phyloP scores from a whole-genome alignment of 768 basidiomycete species.

The Gloeopeniophorella convolvens region DNA sequence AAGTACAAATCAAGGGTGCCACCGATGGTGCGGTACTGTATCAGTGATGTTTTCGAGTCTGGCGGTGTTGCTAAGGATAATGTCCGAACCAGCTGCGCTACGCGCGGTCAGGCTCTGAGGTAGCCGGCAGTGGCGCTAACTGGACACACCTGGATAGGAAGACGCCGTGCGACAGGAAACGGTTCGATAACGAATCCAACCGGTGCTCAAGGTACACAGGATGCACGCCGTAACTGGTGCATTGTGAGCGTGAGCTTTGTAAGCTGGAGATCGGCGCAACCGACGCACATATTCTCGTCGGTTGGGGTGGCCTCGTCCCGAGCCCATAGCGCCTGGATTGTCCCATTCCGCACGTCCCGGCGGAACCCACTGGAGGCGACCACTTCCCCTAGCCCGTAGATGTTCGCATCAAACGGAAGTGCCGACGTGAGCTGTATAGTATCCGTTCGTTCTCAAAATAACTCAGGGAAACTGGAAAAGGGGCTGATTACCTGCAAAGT shows the following conservation, averaged over 20 bases:
- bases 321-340: slow-evolving; percentile 64
- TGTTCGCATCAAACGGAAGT: slow-evolving; percentile 58
- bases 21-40: slow-evolving; percentile 70
- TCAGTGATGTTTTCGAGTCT: slow-evolving; percentile 46
- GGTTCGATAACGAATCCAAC: slow-evolving; percentile 43
- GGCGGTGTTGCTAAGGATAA: slow-evolving; percentile 58
- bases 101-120: neutral
- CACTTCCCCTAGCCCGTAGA: slow-evolving; percentile 76
- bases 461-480: too few relatives aligned
- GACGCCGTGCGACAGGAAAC: slow-evolving; percentile 64
- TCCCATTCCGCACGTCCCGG: slow-evolving; percentile 50
- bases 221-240: slow-evolving; percentile 60
- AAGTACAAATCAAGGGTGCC: slow-evolving; percentile 78
- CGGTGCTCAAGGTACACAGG: slow-evolving; percentile 70
- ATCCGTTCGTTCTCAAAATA: neutral
- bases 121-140: slow-evolving; percentile 7
- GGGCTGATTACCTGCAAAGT: slow-evolving; percentile 51
- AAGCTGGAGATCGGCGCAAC: neutral
- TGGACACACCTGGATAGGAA: slow-evolving; percentile 54
- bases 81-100: slow-evolving; percentile 65
- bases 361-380: slow-evolving; percentile 64
- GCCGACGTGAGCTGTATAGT: slow-evolving; percentile 49
- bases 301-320: slow-evolving; percentile 56
- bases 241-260: neutral
- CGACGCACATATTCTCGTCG: slow-evolving; percentile 56